phyloP scores from a whole-genome alignment of 805 yeast species.

The Candida railenensis region DNA sequence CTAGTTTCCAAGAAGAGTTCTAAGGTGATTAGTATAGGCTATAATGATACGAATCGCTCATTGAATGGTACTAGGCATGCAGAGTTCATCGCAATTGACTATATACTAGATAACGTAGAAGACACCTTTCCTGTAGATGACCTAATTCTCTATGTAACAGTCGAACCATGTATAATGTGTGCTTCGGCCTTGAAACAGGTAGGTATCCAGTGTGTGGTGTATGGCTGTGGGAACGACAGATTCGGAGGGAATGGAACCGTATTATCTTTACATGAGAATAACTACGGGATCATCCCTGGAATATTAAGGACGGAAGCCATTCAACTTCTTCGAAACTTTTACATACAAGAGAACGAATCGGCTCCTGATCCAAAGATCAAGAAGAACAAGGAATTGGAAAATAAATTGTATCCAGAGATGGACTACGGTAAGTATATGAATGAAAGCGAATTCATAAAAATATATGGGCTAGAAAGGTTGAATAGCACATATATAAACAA shows the following conservation, averaged over 20 bases:
- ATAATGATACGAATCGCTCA: conserved; percentile 83
- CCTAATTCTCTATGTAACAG: conserved; percentile 83
- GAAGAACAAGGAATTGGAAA: conserved; percentile 60
- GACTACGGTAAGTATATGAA: conserved; percentile 54
- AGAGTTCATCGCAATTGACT: conserved; percentile 77
- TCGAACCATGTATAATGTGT: conserved; percentile 98
- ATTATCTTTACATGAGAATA: conserved; percentile 41
- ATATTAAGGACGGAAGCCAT: conserved; percentile 80
- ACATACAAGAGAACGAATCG: conserved; percentile 76
- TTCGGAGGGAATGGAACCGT: conserved; percentile 98
- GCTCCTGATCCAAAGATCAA: conserved; percentile 83
- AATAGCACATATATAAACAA: not conserved
- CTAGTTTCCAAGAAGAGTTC: conserved; percentile 26
- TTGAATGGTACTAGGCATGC: conserved; percentile 91
- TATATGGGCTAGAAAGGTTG: conserved; percentile 46
- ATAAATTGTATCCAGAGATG: conserved; percentile 58
- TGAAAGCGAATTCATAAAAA: conserved; percentile 45
- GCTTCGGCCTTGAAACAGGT: conserved; percentile 87
- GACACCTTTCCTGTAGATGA: conserved; percentile 21
- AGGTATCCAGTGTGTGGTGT: conserved; percentile 69
- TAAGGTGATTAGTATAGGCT: conserved; percentile 68
- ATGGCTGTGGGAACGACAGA: conserved; percentile 92
- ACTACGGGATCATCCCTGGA: conserved; percentile 71
- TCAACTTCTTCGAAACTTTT: conserved; percentile 75
- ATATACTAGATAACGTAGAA: conserved; percentile 11